Percentiles rank a stretch among this genome's conserved stretches.
Evolutionary conservation across 2,329 filamentous ascomycete genomes (phyloP).

Genomic region (Aspergillus jensenii): DNA sequence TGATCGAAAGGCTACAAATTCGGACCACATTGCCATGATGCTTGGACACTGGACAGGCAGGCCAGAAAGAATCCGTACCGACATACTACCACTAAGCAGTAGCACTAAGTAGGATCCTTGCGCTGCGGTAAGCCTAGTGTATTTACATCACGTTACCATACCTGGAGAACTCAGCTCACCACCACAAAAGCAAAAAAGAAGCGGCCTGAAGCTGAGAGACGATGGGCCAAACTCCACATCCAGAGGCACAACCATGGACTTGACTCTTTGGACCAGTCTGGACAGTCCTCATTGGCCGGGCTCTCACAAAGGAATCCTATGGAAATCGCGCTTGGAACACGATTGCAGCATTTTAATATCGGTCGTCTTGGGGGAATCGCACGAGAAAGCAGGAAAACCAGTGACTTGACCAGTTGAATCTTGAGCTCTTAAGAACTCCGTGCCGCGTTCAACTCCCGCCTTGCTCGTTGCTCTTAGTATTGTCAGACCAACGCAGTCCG

Average conservation of each 20-base stretch:
- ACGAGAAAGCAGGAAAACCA: not conserved
- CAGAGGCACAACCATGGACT: conserved; percentile 6
- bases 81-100: too few relatives aligned
- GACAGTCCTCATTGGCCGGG: conserved; percentile 1
- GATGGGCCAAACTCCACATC: conserved; percentile 4
- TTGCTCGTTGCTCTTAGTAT: not conserved
- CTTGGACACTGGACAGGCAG: not conserved
- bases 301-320: not conserved
- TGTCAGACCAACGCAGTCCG: conserved; percentile 4
- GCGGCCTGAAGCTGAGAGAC: not conserved
- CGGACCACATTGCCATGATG: not conserved
- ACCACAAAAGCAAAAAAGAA: conserved; percentile 3
- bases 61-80: not conserved
- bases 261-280: not conserved
- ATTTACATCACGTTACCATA: conserved; percentile 11
- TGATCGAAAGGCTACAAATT: not conserved
- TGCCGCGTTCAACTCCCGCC: not conserved
- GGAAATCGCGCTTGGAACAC: not conserved
- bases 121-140: not conserved
- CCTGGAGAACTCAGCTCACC: conserved; percentile 8
- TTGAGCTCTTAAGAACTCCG: not conserved
- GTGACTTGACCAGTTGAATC: not conserved
- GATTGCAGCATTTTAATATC: not conserved
- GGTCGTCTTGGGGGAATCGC: not conserved
- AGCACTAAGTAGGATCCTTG: not conserved